Conservation (phyloP, 495 filamentous ascomycete genomes). For the Lasiosphaeria ovina region DNA sequence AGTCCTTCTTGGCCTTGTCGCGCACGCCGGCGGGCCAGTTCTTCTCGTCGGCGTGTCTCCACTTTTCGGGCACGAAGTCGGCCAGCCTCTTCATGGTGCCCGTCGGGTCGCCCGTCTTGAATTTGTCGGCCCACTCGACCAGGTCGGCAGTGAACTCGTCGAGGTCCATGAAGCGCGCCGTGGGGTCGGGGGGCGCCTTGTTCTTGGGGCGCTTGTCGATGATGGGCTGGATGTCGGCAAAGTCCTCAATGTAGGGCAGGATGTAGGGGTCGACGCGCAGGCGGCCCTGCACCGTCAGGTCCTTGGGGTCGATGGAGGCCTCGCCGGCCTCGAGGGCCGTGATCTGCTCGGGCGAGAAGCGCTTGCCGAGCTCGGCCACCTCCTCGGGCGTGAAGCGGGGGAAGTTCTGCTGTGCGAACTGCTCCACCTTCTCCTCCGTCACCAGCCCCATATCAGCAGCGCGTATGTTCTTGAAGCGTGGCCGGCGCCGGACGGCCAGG, state of each 20-base stretch:
- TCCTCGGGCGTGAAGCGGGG: slow-evolving; percentile 68
- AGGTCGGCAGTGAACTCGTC: slow-evolving; percentile 56
- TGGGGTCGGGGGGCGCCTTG: slow-evolving; percentile 49
- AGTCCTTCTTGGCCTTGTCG: slow-evolving; percentile 31
- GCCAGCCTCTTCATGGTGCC: slow-evolving; percentile 34
- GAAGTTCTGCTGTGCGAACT: slow-evolving; percentile 50
- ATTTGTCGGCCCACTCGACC: slow-evolving; percentile 43
- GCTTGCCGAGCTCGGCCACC: slow-evolving; percentile 55
- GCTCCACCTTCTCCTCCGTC: slow-evolving; percentile 36
- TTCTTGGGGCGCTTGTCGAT: slow-evolving; percentile 57
- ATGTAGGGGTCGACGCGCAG: slow-evolving; percentile 67
- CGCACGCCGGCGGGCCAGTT: slow-evolving; percentile 29
- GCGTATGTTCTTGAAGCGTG: slow-evolving; percentile 44
- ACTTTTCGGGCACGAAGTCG: slow-evolving; percentile 40
- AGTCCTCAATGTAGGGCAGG: slow-evolving; percentile 82
- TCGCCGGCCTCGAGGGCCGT: slow-evolving; percentile 85
- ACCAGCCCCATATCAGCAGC: slow-evolving; percentile 44
- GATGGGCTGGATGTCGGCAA: slow-evolving; percentile 69
- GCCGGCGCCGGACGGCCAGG: slow-evolving; percentile 36
- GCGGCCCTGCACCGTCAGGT: slow-evolving; percentile 70
- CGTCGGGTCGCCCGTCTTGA: slow-evolving; percentile 22
- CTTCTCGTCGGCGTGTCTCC: slow-evolving; percentile 24
- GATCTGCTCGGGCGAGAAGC: slow-evolving; percentile 79
- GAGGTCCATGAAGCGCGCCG: slow-evolving; percentile 63
- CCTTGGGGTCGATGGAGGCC: slow-evolving; percentile 70